Evolutionary conservation across 176 grass and related monocot species (phyloP).

Genomic region (Zoysia japonica): DNA sequence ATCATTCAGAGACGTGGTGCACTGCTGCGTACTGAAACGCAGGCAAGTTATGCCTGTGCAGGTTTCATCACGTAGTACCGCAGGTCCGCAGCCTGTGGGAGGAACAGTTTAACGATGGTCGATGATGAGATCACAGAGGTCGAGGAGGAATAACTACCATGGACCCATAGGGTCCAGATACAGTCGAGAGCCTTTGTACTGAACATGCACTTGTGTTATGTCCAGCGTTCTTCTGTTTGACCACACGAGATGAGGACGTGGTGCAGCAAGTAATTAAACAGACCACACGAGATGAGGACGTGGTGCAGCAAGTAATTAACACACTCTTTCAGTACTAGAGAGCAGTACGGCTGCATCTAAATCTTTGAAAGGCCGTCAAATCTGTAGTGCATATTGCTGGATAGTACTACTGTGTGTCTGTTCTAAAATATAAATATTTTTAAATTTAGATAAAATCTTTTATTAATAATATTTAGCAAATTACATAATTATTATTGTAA

Average conservation of each 20-base stretch:
- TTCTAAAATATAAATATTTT: too few species aligned
- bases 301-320: too few species aligned
- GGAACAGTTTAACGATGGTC: conserved; percentile 16
- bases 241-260: conserved; percentile 20
- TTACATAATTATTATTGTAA: too few species aligned
- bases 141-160: conserved; percentile 8
- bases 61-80: neutral
- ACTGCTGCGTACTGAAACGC: neutral
- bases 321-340: too few species aligned
- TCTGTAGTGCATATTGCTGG: too few species aligned
- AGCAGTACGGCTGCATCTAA: too few species aligned
- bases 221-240: conserved; percentile 13
- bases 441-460: too few species aligned
- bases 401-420: too few species aligned
- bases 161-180: neutral
- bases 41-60: conserved; percentile 26
- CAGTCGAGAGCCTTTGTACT: neutral
- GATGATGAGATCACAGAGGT: neutral
- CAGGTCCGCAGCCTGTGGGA: neutral
- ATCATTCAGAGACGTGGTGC: neutral
- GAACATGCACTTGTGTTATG: neutral
- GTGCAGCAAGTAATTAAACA: neutral
- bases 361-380: too few species aligned
- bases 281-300: too few species aligned
- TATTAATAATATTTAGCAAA: too few species aligned